Percentiles rank a stretch among this genome's conserved stretches.
phyloP scores from a whole-genome alignment of 306 rosid species.

The Heteromeles arbutifolia region DNA sequence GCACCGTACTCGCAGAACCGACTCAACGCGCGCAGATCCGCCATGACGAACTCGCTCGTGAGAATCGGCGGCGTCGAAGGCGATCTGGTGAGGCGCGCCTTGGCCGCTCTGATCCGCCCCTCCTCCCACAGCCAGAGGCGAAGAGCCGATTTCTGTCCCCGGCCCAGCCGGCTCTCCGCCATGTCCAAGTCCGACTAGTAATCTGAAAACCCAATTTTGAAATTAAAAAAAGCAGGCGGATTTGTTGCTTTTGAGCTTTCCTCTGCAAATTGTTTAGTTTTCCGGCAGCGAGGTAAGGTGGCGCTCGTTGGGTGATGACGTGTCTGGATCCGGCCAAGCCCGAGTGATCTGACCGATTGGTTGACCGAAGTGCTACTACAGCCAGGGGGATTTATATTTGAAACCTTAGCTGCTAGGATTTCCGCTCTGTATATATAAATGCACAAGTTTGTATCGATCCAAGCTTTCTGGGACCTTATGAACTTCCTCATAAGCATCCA shows the following conservation, averaged over 20 bases:
- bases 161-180: conserved; percentile 77
- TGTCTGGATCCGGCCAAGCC: conserved; percentile 13
- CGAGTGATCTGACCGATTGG: conserved; percentile 25
- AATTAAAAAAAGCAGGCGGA: not conserved
- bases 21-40: conserved; percentile 89
- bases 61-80: conserved; percentile 94
- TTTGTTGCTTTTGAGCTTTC: not conserved
- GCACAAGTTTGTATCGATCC: conserved; percentile 14
- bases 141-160: conserved; percentile 56
- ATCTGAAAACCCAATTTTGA: not conserved
- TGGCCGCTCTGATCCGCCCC: conserved; percentile 81
- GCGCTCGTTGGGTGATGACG: conserved; percentile 5
- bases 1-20: conserved; percentile 65
- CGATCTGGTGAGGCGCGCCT: conserved; percentile 74
- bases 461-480: conserved; percentile 32
- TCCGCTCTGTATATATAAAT: conserved; percentile 18
- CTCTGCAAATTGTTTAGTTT: not conserved
- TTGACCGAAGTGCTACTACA: conserved; percentile 22
- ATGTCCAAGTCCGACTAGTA: conserved; percentile 51
- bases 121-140: conserved; percentile 82
- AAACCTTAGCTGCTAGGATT: not conserved
- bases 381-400: not conserved
- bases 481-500: conserved; percentile 7
- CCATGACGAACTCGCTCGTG: conserved; percentile 94
- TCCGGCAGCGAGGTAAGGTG: conserved; percentile 2